Evolutionary conservation across 2,329 filamentous ascomycete genomes (phyloP).

Genomic region (Trichoderma sp.): DNA sequence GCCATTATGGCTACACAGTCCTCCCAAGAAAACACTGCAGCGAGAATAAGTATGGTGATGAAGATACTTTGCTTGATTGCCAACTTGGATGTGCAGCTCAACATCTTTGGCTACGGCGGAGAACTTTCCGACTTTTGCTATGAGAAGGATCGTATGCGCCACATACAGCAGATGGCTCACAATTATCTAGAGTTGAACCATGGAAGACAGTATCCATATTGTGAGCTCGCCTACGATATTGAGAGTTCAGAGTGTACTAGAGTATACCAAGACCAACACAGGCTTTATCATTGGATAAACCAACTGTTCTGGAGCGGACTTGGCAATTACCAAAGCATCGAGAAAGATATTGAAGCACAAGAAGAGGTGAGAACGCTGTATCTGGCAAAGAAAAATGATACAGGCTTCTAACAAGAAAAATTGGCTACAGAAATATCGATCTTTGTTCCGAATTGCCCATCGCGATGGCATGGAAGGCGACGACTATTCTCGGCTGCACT

Average conservation of each 20-base stretch:
- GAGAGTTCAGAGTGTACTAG: not conserved
- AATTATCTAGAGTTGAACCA: not conserved
- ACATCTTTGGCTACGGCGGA: not conserved
- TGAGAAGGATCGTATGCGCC: not conserved
- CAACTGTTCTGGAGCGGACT: not conserved
- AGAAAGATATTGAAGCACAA: not conserved
- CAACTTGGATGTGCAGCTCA: not conserved
- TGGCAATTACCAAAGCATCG: not conserved
- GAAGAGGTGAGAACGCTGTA: not conserved
- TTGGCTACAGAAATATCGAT: not conserved
- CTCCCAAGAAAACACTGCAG: not conserved
- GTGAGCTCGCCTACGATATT: not conserved
- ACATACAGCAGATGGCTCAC: not conserved
- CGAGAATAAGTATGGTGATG: not conserved
- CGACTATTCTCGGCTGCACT: not conserved
- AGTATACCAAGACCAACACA: constrained; percentile 1
- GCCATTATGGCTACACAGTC: not conserved
- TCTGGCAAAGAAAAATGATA: not conserved
- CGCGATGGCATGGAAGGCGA: not conserved
- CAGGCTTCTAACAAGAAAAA: not conserved
- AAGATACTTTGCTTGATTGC: not conserved
- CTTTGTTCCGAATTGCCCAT: not conserved
- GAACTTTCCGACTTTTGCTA: not conserved
- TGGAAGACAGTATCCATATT: not conserved
- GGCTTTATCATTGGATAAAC: not conserved